Percentiles rank a stretch among this genome's conserved stretches.
Conservation (phyloP, 1,284 basidiomycete genomes). For the Afroboletus lepidellus region DNA sequence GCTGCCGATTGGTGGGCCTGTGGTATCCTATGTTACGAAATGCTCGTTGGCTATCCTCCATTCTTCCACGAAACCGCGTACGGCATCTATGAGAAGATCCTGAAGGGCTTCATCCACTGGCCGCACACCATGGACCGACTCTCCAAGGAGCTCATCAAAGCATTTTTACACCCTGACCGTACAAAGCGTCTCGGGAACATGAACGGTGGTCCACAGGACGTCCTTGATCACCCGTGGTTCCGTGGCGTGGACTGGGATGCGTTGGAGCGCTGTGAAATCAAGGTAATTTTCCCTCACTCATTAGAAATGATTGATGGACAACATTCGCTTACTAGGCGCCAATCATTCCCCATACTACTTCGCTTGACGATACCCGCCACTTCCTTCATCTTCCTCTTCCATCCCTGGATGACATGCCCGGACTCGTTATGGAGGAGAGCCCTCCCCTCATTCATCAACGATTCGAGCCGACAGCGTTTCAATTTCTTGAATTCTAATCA, state of each 20-base stretch:
- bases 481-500: conserved; percentile 73
- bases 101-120: conserved; percentile 91
- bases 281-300: conserved; percentile 42
- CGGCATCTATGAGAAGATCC: conserved; percentile 93
- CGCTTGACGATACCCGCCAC: conserved; percentile 77
- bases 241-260: conserved; percentile 90
- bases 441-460: conserved; percentile 55
- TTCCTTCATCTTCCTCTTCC: conserved; percentile 78
- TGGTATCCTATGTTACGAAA: conserved; percentile 96
- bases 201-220: conserved; percentile 88
- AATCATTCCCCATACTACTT: conserved; percentile 76
- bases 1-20: conserved; percentile 99
- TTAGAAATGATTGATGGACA: conserved; percentile 11
- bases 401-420: conserved; percentile 72
- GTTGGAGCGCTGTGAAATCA: conserved; percentile 74
- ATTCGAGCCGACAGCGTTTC: conserved; percentile 63
- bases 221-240: conserved; percentile 95
- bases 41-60: conserved; percentile 91
- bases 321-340: conserved; percentile 54
- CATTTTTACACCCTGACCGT: conserved; percentile 91
- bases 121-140: conserved; percentile 84
- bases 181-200: conserved; percentile 93
- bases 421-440: conserved; percentile 61
- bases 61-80: conserved; percentile 95
- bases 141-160: conserved; percentile 74